These are phyloP conservation scores for Penicillium hordei DNA, from an alignment of 2,329 filamentous ascomycete species.

Conservation along the genomic window DNA sequence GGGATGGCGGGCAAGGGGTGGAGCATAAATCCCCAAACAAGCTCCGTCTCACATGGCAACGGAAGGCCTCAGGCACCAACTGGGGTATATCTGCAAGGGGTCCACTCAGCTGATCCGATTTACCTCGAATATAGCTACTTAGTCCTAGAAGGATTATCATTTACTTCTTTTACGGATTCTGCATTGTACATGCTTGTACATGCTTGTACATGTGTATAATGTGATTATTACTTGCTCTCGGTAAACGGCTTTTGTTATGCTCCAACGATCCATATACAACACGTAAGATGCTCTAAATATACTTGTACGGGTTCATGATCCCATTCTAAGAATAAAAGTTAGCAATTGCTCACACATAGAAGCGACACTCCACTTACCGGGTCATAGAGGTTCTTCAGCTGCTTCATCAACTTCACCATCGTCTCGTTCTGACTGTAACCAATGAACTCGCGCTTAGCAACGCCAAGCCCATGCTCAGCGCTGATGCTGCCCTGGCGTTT, in stretches of 20 bases:
- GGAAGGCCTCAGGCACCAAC: constrained; percentile 10
- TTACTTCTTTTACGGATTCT: neutral
- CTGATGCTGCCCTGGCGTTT: constrained; percentile 89
- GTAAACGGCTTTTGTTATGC: neutral
- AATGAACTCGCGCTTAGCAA: constrained; percentile 95
- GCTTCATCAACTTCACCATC: constrained; percentile 88
- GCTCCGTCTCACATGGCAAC: constrained; percentile 25
- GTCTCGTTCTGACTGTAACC: constrained; percentile 87
- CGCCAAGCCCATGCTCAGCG: constrained; percentile 88
- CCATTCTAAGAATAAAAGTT: constrained; percentile 65
- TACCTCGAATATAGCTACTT: neutral
- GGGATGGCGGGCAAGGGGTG: constrained; percentile 21
- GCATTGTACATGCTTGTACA: neutral
- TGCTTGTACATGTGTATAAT: neutral
- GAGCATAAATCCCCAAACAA: constrained; percentile 27
- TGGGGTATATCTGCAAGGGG: constrained; percentile 20
- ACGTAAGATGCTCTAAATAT: constrained; percentile 56
- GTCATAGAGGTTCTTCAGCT: constrained; percentile 91
- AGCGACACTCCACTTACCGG: constrained; percentile 62
- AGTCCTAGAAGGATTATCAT: neutral
- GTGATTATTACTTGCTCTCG: neutral
- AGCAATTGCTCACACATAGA: constrained; percentile 9
- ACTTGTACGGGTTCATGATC: constrained; percentile 99
- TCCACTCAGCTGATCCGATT: constrained; percentile 7
- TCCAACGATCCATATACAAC: neutral